Conservation (phyloP, 148 eudicot genomes). For the Rhododendron griersonianum region DNA sequence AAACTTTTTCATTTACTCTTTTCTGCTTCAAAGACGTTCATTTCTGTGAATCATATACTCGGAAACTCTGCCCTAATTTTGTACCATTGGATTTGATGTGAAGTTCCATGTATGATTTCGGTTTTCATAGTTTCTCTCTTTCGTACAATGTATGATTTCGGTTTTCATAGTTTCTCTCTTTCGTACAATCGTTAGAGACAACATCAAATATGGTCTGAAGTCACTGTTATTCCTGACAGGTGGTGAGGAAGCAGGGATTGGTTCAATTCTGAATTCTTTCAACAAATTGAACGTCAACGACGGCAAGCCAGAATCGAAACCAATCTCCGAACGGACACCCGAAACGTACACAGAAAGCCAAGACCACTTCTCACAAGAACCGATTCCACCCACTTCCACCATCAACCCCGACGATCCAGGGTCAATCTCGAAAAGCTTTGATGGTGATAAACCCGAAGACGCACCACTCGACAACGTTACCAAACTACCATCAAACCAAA, state of each 20-base stretch:
- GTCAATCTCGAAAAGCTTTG: constrained; percentile 9
- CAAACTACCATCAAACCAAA: constrained; percentile 13
- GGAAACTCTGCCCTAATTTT: not conserved
- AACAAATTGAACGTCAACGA: constrained; percentile 42
- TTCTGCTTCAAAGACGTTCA: not conserved
- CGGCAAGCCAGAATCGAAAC: constrained; percentile 13
- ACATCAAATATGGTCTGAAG: not conserved
- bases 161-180: too few species aligned
- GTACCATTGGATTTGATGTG: not conserved
- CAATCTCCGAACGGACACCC: constrained; percentile 3
- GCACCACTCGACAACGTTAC: constrained; percentile 9
- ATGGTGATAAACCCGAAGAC: constrained; percentile 5
- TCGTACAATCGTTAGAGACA: too few species aligned
- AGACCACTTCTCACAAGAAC: constrained; percentile 46
- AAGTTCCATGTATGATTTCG: too few species aligned
- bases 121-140: too few species aligned
- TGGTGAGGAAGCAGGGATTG: constrained; percentile 36
- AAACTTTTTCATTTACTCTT: not conserved
- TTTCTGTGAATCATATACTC: not conserved
- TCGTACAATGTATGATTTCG: too few species aligned
- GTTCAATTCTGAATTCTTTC: constrained; percentile 35
- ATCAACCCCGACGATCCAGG: constrained; percentile 5
- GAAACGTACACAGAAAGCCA: constrained; percentile 40
- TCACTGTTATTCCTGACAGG: constrained; percentile 13
- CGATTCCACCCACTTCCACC: constrained; percentile 8